phyloP scores from a whole-genome alignment of 2,329 filamentous ascomycete genomes.

The Lecanicillium sp. region DNA sequence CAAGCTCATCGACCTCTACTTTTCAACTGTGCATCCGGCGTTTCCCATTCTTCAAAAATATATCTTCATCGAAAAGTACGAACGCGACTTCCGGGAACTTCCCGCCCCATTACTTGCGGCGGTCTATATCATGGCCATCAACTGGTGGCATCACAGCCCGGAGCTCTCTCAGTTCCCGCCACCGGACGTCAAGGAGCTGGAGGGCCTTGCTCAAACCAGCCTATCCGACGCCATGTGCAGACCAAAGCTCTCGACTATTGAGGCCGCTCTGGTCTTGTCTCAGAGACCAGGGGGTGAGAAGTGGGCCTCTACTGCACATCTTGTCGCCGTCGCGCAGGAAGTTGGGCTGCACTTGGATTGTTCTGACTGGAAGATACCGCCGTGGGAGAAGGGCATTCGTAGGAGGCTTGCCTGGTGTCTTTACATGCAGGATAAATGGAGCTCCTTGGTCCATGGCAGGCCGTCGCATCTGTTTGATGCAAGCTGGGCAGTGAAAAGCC shows the following conservation, averaged over 20 bases:
- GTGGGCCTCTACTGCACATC: conserved; percentile 77
- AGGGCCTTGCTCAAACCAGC: conserved; percentile 64
- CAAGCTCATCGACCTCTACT: conserved; percentile 72
- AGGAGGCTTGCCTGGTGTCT: conserved; percentile 85
- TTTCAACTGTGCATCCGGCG: conserved; percentile 69
- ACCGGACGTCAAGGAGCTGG: conserved; percentile 67
- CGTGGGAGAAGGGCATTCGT: conserved; percentile 77
- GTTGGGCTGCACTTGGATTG: conserved; percentile 86
- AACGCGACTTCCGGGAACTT: conserved; percentile 63
- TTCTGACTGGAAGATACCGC: conserved; percentile 76
- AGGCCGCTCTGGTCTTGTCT: conserved; percentile 67
- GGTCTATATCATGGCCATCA: conserved; percentile 77
- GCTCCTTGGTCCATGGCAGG: conserved; percentile 73
- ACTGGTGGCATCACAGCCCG: conserved; percentile 76
- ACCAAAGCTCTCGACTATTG: conserved; percentile 74
- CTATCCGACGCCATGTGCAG: conserved; percentile 71
- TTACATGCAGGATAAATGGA: conserved; percentile 94
- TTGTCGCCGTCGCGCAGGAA: conserved; percentile 82
- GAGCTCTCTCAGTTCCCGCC: conserved; percentile 55
- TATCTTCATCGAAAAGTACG: conserved; percentile 72
- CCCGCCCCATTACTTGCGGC: conserved; percentile 70
- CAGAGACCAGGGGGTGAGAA: conserved; percentile 71
- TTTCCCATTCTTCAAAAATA: conserved; percentile 79
- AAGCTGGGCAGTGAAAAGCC: conserved; percentile 69
- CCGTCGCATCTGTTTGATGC: conserved; percentile 64